Conservation (phyloP, 192 early-diverging fungal species). For the Chytriomyces sp. region DNA sequence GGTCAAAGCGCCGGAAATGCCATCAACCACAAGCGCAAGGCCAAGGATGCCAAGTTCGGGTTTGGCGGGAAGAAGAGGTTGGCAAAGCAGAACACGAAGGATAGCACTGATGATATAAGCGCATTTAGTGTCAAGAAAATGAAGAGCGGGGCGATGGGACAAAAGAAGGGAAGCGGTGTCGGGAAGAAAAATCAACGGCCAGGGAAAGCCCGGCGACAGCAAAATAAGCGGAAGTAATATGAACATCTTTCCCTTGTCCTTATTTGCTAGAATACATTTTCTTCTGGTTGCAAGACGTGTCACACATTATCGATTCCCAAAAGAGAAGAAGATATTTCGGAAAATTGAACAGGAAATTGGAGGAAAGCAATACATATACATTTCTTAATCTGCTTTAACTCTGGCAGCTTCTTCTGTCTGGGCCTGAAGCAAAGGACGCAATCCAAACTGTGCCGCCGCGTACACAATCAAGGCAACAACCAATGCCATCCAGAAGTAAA, state of each 20-base stretch:
- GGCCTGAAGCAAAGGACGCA: slow-evolving; percentile 17
- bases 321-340: too few relatives aligned
- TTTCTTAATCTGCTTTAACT: not conserved
- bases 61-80: slow-evolving; percentile 87
- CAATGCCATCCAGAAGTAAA: slow-evolving; percentile 75
- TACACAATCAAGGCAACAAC: slow-evolving; percentile 63
- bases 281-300: too few relatives aligned
- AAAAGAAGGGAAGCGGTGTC: slow-evolving; percentile 4
- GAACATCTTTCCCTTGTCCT: not conserved
- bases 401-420: not conserved
- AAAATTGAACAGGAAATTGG: too few relatives aligned
- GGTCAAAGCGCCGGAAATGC: not conserved
- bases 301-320: too few relatives aligned
- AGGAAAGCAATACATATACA: too few relatives aligned
- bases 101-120: slow-evolving; percentile 71
- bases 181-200: slow-evolving; percentile 2
- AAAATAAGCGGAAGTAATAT: too few relatives aligned
- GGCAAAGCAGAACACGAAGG: slow-evolving; percentile 78
- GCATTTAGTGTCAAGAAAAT: slow-evolving; percentile 59
- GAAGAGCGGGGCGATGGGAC: slow-evolving; percentile 29
- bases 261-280: not conserved
- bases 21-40: slow-evolving; percentile 55
- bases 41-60: slow-evolving; percentile 86
- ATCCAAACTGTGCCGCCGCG: slow-evolving; percentile 74
- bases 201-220: slow-evolving; percentile 7